A percentile compares a stretch with the other conserved stretches of the same genome.
Conservation (phyloP, 768 basidiomycete species). For the Boletus patriciae region DNA sequence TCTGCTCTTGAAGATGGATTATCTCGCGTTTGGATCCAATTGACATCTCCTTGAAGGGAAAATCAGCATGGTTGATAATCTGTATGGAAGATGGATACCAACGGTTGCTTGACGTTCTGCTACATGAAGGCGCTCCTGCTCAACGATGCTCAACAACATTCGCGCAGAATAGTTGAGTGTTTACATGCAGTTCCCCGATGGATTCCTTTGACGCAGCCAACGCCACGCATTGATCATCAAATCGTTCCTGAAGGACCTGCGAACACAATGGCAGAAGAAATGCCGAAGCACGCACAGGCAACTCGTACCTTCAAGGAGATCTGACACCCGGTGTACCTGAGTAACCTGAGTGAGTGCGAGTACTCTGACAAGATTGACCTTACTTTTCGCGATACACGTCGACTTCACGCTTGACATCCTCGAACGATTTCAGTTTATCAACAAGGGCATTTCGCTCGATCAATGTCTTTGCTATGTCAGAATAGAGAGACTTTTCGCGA, state of each 20-base stretch:
- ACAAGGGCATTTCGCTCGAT: slow-evolving; percentile 21
- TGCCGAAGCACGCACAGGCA: not conserved
- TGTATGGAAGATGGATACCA: slow-evolving; percentile 1
- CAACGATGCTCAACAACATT: not conserved
- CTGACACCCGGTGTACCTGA: slow-evolving; percentile 23
- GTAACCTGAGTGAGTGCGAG: not conserved
- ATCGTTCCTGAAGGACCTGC: slow-evolving; percentile 56
- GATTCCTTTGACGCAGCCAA: slow-evolving; percentile 56
- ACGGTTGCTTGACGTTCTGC: slow-evolving; percentile 20
- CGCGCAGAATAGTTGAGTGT: not conserved
- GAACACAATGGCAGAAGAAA: not conserved
- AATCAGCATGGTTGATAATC: not conserved
- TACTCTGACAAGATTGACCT: not conserved
- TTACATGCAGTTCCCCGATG: slow-evolving; percentile 51
- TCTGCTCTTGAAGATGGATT: slow-evolving; percentile 23
- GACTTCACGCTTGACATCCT: slow-evolving; percentile 19
- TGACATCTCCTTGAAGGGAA: slow-evolving; percentile 15
- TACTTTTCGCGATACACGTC: slow-evolving; percentile 28
- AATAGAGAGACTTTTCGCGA: slow-evolving; percentile 17
- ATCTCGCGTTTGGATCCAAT: slow-evolving; percentile 18
- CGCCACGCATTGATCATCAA: slow-evolving; percentile 56
- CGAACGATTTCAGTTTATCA: slow-evolving; percentile 23
- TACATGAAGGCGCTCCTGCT: slow-evolving; percentile 26
- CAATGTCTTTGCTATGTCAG: slow-evolving; percentile 14
- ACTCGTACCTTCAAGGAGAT: slow-evolving; percentile 25